phyloP scores from a whole-genome alignment of 2,329 filamentous ascomycete species.

The Endoconidiophora polonica region DNA sequence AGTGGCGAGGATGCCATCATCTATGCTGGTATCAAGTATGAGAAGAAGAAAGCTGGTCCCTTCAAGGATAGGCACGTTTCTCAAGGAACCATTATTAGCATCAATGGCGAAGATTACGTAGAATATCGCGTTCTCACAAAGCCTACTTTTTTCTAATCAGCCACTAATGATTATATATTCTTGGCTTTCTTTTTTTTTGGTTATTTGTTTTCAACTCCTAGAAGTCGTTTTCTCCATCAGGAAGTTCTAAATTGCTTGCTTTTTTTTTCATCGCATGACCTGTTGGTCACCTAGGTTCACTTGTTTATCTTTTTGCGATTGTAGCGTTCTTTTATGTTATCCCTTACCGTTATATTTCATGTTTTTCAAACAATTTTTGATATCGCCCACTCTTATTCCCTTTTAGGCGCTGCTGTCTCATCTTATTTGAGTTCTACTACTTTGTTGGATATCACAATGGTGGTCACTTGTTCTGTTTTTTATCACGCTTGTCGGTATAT shows the following conservation, averaged over 20 bases:
- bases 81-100: constrained; percentile 42
- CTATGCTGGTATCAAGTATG: constrained; percentile 43
- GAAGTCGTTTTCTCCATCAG: neutral
- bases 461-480: too few relatives aligned
- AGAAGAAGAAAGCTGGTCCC: constrained; percentile 41
- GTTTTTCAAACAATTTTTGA: too few relatives aligned
- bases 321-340: too few relatives aligned
- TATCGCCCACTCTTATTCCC: neutral
- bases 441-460: too few relatives aligned
- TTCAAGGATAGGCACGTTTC: constrained; percentile 48
- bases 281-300: neutral
- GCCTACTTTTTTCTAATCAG: constrained; percentile 37
- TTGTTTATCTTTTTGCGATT: neutral
- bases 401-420: neutral
- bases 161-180: neutral
- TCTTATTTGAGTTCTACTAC: neutral
- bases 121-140: constrained; percentile 50
- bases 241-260: neutral
- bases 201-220: too few relatives aligned
- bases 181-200: neutral
- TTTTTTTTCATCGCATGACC: neutral
- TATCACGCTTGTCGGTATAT: too few relatives aligned
- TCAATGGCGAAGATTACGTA: constrained; percentile 50
- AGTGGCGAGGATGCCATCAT: constrained; percentile 36
- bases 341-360: too few relatives aligned